Percentiles rank a stretch among this genome's conserved stretches.
phyloP scores from a whole-genome alignment of 2,329 filamentous ascomycete genomes.

The Calonectria henricotiae region DNA sequence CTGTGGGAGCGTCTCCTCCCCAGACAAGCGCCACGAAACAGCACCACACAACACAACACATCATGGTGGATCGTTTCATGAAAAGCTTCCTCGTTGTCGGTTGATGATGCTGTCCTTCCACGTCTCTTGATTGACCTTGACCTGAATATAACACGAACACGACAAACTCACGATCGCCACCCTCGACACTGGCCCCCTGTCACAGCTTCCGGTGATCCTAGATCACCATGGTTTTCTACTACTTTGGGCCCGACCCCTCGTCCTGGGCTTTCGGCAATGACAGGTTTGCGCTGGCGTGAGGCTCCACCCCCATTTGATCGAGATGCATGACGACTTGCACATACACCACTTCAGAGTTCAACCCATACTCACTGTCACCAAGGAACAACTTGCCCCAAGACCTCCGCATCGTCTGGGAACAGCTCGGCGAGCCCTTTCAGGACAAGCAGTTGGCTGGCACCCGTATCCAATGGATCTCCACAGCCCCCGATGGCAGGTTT shows the following conservation, averaged over 20 bases:
- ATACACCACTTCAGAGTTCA: conserved; percentile 6
- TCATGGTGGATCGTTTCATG: not conserved
- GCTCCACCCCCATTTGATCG: conserved; percentile 12
- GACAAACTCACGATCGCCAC: not conserved
- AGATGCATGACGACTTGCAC: conserved; percentile 10
- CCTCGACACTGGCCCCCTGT: not conserved
- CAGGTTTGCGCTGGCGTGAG: conserved; percentile 34
- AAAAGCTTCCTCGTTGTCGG: not conserved
- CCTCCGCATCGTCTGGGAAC: conserved; percentile 34
- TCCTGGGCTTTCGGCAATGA: conserved; percentile 41
- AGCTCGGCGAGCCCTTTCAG: conserved; percentile 27
- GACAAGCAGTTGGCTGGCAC: conserved; percentile 38
- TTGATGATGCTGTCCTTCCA: not conserved
- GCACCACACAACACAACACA: not conserved
- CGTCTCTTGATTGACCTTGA: not conserved
- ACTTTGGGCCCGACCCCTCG: conserved; percentile 37
- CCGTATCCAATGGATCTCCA: conserved; percentile 30
- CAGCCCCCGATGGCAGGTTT: conserved; percentile 28
- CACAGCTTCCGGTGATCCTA: not conserved
- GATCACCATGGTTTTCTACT: conserved; percentile 41
- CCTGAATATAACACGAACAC: not conserved
- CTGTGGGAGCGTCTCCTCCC: conserved; percentile 14
- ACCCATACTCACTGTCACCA: conserved; percentile 1
- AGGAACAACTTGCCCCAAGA: conserved; percentile 33
- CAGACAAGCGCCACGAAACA: conserved; percentile 17